phyloP scores from a whole-genome alignment of 768 basidiomycete genomes.

The Erythrobasidium yunnanense region DNA sequence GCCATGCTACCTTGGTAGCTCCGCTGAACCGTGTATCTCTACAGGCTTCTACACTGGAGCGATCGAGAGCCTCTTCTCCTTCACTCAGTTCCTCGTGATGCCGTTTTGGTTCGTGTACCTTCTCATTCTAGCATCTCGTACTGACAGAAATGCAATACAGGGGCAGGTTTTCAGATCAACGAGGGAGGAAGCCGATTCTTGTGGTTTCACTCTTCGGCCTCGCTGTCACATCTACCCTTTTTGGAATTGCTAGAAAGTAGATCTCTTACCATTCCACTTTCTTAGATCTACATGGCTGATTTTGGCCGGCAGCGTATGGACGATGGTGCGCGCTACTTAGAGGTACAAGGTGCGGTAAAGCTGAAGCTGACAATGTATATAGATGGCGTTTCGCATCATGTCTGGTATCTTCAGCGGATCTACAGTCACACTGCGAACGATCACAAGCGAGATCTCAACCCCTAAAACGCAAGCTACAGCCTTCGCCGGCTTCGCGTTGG shows the following conservation, averaged over 20 bases:
- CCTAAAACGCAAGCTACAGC: conserved; percentile 28
- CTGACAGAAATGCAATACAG: too few species aligned
- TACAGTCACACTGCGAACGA: conserved; percentile 30
- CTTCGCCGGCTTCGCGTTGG: conserved; percentile 30
- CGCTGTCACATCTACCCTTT: conserved; percentile 15
- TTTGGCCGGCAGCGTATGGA: too few species aligned
- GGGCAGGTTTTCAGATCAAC: not conserved
- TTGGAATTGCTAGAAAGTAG: too few species aligned
- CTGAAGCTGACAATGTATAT: too few species aligned
- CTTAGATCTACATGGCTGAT: conserved; percentile 25
- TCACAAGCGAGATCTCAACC: conserved; percentile 31
- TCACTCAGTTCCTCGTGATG: not conserved
- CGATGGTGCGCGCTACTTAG: too few species aligned
- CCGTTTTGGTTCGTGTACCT: not conserved
- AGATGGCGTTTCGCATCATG: conserved; percentile 25
- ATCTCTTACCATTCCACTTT: too few species aligned
- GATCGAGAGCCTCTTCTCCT: not conserved
- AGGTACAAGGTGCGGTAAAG: too few species aligned
- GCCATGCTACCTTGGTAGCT: not conserved
- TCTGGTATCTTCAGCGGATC: conserved; percentile 31
- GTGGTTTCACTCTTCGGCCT: conserved; percentile 24
- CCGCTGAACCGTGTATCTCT: too few species aligned
- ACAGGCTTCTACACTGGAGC: not conserved
- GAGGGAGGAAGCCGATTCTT: conserved; percentile 28
- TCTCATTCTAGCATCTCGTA: too few species aligned